A percentile compares a stretch with the other conserved stretches of the same genome.
phyloP scores from a whole-genome alignment of 2,329 filamentous ascomycete species.

The Pseudocercospora macadamiae region DNA sequence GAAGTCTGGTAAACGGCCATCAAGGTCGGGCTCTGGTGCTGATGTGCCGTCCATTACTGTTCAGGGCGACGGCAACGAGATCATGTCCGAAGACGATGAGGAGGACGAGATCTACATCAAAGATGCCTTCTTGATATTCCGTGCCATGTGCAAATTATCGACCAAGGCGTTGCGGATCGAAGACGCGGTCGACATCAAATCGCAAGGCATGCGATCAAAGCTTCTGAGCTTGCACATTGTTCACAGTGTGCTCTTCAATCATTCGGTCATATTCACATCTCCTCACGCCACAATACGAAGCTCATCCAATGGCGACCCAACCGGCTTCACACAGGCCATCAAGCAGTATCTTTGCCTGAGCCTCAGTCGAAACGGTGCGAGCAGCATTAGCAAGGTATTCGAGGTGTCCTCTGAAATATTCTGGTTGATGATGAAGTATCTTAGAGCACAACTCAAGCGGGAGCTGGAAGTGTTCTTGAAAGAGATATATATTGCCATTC shows the following conservation, averaged over 20 bases:
- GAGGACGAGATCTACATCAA: constrained; percentile 96
- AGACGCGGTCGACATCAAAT: constrained; percentile 88
- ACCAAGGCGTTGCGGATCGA: constrained; percentile 89
- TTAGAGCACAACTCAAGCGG: constrained; percentile 95
- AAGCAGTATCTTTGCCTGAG: constrained; percentile 97
- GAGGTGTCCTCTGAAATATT: constrained; percentile 97
- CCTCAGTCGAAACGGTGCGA: constrained; percentile 91
- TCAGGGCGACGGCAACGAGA: constrained; percentile 47
- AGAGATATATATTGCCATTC: constrained; percentile 90
- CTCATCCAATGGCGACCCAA: constrained; percentile 84
- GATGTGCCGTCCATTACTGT: constrained; percentile 44
- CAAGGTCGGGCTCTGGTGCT: constrained; percentile 49
- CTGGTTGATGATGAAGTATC: constrained; percentile 93
- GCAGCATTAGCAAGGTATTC: constrained; percentile 87
- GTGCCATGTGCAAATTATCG: constrained; percentile 95
- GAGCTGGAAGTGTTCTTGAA: constrained; percentile 98
- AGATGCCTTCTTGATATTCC: constrained; percentile 94
- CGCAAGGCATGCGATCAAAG: constrained; percentile 96
- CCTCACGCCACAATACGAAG: constrained; percentile 90
- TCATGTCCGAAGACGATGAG: constrained; percentile 68
- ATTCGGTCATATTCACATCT: constrained; percentile 86
- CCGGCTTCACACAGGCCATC: constrained; percentile 88
- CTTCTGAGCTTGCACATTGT: constrained; percentile 93
- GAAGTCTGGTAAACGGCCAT: constrained; percentile 28
- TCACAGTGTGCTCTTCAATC: constrained; percentile 92